Evolutionary conservation across 768 basidiomycete genomes (phyloP).

Genomic region (Mycena latifolia): DNA sequence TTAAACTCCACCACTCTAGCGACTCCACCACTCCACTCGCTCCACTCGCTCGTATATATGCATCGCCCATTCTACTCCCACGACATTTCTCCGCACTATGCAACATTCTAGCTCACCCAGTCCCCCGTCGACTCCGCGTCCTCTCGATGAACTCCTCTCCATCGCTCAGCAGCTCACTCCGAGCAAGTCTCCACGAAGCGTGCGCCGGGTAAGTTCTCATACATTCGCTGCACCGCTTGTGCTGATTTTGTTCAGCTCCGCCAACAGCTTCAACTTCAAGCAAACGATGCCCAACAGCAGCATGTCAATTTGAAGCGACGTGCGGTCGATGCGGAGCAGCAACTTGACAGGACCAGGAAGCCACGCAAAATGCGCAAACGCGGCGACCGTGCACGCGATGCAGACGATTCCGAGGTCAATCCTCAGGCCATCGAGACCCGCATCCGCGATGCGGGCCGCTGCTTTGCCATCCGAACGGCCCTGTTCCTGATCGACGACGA

Average conservation of each 20-base stretch:
- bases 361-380: constrained; percentile 6
- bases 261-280: not conserved
- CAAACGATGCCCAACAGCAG: not conserved
- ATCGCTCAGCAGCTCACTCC: not conserved
- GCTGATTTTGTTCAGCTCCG: not conserved
- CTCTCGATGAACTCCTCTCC: not conserved
- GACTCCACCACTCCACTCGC: no score
- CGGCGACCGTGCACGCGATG: constrained; percentile 1
- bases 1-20: no score
- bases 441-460: not conserved
- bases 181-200: not conserved
- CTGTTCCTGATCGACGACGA: not conserved
- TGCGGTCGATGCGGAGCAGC: constrained; percentile 5
- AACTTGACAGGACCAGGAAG: not conserved
- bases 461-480: not conserved
- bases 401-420: not conserved
- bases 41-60: no score
- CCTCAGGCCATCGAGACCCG: not conserved
- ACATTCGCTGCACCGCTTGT: not conserved
- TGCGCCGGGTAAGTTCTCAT: not conserved
- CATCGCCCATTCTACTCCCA: not conserved
- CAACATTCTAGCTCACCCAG: not conserved
- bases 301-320: not conserved
- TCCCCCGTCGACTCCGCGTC: not conserved
- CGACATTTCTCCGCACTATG: not conserved